Base-by-base conservation (phyloP, 1,139 yeast species). In the Trichomonascaceae sp. region DNA sequence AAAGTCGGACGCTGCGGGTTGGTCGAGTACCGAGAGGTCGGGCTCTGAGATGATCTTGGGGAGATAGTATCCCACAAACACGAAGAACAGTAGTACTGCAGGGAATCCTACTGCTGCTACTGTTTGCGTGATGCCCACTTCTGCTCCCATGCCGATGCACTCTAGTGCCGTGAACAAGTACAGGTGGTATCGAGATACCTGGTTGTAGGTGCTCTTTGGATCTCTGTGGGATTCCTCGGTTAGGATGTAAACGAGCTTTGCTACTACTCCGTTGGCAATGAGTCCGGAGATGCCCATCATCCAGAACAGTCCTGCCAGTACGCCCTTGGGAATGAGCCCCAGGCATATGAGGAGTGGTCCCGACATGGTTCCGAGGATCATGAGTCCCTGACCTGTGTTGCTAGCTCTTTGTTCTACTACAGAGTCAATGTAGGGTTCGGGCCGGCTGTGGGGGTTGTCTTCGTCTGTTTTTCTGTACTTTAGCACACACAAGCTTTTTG, bases 31-130 rank as follows among this genome's bases (percentile, higher is more conserved):
- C 1, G 56, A 57, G 41, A 87, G 58, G 36, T 80, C 84, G 1
- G 71, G 73, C 27, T 50, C 44, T 0, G 84, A 76, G 37, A 87
- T 78, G 5, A 79, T 50, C 36, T 54, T 54, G 0, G 82, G 84
- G 62, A 89, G 76, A 27, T 60, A 47, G 26, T 62, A 56, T 0
- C 82, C 70, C 49, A 85, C 63, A 25, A 71, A 71, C 37, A 82
- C 82, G 35, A 84, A 68, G 15, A 66, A 50, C 31, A 89, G 67
- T 35, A 89, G 59, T 0, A 87, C 84, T 1, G 84, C 80, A 0
- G 98, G 98, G 50, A 89, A 89, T 2, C 95, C 97, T 26, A 89
- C 85, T 0, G 98, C 97, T 0, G 89, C 97, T 39, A 68, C 74
- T 0, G 95, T 81, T 51, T 78, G 72, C 0, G 93, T 80, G 26